Evolutionary conservation across 371 early-diverging fungal genomes (phyloP).

Genomic region (Mortierella sp.): DNA sequence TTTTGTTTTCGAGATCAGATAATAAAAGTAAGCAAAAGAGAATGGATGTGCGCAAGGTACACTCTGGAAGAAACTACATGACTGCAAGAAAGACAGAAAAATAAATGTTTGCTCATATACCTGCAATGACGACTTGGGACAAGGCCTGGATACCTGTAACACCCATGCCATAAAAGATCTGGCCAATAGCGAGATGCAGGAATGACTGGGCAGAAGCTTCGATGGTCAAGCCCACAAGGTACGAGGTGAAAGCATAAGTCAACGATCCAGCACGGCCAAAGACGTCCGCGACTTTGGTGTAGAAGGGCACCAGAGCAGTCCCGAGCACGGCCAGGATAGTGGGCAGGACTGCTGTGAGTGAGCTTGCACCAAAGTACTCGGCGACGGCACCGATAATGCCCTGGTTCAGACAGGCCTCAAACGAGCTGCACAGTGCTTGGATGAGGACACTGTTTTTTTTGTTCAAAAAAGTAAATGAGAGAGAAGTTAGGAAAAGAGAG

Average conservation of each 20-base stretch:
- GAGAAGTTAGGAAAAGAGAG: background rate
- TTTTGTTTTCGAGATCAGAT: background rate
- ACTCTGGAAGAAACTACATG: too few relatives aligned
- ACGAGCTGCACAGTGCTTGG: conserved; percentile 40
- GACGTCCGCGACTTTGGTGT: conserved; percentile 63
- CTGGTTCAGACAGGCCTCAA: conserved; percentile 46
- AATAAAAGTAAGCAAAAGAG: too few relatives aligned
- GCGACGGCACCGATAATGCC: conserved; percentile 30
- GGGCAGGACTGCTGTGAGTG: conserved; percentile 47
- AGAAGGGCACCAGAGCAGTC: conserved; percentile 62
- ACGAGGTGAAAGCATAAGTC: conserved; percentile 60
- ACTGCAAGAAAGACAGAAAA: too few relatives aligned
- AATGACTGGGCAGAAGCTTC: conserved; percentile 54
- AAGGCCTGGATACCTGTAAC: conserved; percentile 59
- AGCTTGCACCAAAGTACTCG: conserved; percentile 35
- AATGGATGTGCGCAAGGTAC: too few relatives aligned
- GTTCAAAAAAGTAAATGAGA: background rate
- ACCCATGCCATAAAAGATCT: conserved; percentile 62
- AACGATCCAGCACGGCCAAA: conserved; percentile 59
- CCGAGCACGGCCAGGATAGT: conserved; percentile 59
- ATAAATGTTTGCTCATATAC: too few relatives aligned
- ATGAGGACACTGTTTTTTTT: conserved; percentile 28
- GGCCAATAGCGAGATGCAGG: conserved; percentile 60
- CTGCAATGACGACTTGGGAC: conserved; percentile 13
- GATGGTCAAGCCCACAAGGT: conserved; percentile 58